Conservation (phyloP, 1,284 basidiomycete species). For the Schizopora paradoxa region DNA sequence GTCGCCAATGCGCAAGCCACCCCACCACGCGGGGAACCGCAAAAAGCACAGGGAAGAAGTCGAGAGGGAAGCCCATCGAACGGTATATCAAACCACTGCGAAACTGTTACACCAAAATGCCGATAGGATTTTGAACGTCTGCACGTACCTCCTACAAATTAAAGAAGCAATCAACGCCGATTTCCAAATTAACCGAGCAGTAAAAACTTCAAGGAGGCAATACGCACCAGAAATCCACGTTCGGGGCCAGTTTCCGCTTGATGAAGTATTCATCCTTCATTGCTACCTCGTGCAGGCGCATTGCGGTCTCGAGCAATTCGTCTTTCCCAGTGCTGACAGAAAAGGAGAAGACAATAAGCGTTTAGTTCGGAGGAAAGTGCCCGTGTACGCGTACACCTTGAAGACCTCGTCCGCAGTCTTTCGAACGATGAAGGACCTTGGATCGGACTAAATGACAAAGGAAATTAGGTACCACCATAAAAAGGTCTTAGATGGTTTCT, state of each 20-base stretch:
- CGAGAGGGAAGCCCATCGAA: slow-evolving; percentile 85
- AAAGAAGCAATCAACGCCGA: slow-evolving; percentile 16
- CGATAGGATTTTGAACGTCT: slow-evolving; percentile 21
- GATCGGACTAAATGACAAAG: slow-evolving; percentile 57
- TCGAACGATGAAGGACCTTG: slow-evolving; percentile 81
- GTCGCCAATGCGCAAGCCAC: slow-evolving; percentile 85
- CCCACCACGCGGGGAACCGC: slow-evolving; percentile 86
- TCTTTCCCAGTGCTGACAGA: slow-evolving; percentile 69
- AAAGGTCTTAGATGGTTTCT: slow-evolving; percentile 22
- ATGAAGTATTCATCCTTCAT: slow-evolving; percentile 86
- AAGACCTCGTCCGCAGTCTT: slow-evolving; percentile 87
- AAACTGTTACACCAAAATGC: slow-evolving; percentile 2
- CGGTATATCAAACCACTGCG: slow-evolving; percentile 78
- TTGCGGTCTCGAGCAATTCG: slow-evolving; percentile 78
- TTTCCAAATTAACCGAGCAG: too few relatives aligned
- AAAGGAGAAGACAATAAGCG: slow-evolving; percentile 9
- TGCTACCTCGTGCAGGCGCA: slow-evolving; percentile 81
- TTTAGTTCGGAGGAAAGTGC: not conserved
- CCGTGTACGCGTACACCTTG: slow-evolving; percentile 53
- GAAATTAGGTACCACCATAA: not conserved
- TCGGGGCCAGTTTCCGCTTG: slow-evolving; percentile 69
- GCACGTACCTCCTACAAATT: slow-evolving; percentile 43
- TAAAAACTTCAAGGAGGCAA: not conserved
- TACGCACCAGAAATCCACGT: slow-evolving; percentile 78
- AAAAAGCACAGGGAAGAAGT: slow-evolving; percentile 88